Conservation (phyloP, 2,329 filamentous ascomycete genomes). For the Paracoccidioides lutzii region DNA sequence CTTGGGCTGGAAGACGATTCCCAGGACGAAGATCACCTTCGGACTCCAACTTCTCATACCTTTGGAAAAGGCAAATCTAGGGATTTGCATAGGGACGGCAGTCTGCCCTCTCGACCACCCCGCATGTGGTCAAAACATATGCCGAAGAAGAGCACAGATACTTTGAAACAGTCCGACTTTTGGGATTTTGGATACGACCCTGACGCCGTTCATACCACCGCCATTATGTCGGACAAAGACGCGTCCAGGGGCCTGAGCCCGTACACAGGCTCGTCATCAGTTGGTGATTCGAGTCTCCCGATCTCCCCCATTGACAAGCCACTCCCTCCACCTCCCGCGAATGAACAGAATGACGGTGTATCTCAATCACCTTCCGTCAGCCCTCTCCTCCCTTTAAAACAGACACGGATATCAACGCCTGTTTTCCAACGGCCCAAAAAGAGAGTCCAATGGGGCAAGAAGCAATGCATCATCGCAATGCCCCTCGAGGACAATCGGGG, state of each 20-base stretch:
- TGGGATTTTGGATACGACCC: slow-evolving; percentile 34
- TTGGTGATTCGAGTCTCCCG: slow-evolving; percentile 8
- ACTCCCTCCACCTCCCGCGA: slow-evolving; percentile 25
- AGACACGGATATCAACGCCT: not conserved
- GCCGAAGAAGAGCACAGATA: slow-evolving; percentile 28
- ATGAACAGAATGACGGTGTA: slow-evolving; percentile 9
- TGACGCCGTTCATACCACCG: slow-evolving; percentile 18
- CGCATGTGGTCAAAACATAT: slow-evolving; percentile 18
- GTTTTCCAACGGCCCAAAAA: slow-evolving; percentile 43
- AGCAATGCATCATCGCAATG: slow-evolving; percentile 58
- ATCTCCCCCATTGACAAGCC: slow-evolving; percentile 27
- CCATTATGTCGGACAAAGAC: slow-evolving; percentile 23
- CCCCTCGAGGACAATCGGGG: slow-evolving; percentile 57
- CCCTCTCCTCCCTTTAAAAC: not conserved
- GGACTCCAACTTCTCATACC: slow-evolving; percentile 23
- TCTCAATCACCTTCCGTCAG: slow-evolving; percentile 8
- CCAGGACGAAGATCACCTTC: slow-evolving; percentile 27
- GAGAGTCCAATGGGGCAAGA: slow-evolving; percentile 62
- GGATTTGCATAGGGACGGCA: not conserved
- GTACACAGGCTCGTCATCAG: not conserved
- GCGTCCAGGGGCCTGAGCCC: slow-evolving; percentile 11
- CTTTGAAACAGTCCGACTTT: slow-evolving; percentile 33
- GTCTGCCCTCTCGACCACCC: slow-evolving; percentile 12
- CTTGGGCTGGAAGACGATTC: slow-evolving; percentile 29
- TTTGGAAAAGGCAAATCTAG: slow-evolving; percentile 7